phyloP scores from a whole-genome alignment of 2,329 filamentous ascomycete species.

The Colletotrichum spaethianum region DNA sequence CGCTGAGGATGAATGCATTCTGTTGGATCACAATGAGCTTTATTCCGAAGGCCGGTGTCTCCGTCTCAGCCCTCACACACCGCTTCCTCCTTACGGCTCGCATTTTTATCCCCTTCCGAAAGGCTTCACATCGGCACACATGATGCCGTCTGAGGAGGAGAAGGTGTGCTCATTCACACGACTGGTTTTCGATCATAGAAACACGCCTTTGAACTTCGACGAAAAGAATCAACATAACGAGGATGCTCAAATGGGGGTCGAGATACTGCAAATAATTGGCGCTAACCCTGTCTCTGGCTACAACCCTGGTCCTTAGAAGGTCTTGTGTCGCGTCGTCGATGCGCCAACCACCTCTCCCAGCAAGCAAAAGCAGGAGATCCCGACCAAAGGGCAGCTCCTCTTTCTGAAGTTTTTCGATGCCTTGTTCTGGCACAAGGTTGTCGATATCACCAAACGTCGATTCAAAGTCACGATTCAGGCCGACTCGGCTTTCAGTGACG shows the following conservation, averaged over 20 bases:
- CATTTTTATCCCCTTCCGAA: background rate
- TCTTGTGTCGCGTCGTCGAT: conserved; percentile 13
- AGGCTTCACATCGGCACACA: background rate
- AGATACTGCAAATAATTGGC: conserved; percentile 1
- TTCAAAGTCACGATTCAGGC: background rate
- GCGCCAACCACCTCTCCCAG: background rate
- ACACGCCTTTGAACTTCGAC: background rate
- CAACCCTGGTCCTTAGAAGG: background rate
- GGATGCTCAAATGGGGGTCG: background rate
- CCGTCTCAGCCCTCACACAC: conserved; percentile 1
- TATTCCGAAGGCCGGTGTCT: conserved; percentile 3
- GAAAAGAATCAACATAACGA: background rate
- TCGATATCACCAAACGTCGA: background rate
- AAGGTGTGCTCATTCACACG: background rate
- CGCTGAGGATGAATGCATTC: background rate
- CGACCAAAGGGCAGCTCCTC: background rate
- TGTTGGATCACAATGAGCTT: background rate
- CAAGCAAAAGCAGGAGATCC: background rate
- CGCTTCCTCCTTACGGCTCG: conserved; percentile 3
- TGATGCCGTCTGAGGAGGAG: background rate
- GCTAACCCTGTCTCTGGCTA: background rate
- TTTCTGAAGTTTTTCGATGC: conserved; percentile 22
- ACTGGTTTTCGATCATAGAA: background rate
- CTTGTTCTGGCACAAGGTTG: background rate
- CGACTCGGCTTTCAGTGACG: conserved; percentile 3